These are phyloP conservation scores for Colletotrichum australisinense DNA, from an alignment of 2,329 filamentous ascomycete genomes.

Conservation along the genomic window DNA sequence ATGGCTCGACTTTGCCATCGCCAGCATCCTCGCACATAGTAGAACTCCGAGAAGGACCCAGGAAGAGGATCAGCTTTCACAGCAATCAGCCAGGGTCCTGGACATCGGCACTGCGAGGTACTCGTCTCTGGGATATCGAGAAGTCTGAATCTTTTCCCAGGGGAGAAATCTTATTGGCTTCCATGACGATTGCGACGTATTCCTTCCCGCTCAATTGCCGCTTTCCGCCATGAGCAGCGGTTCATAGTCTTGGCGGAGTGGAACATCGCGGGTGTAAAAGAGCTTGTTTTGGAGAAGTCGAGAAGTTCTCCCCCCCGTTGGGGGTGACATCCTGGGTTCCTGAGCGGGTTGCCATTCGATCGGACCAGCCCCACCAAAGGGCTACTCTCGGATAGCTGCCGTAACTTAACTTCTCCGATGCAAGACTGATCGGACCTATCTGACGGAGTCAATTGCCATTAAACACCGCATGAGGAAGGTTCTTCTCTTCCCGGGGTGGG, in stretches of 20 bases:
- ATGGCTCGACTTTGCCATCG: background rate
- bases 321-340: background rate
- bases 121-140: background rate
- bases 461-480: slow-evolving; percentile 3
- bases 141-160: background rate
- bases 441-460: background rate
- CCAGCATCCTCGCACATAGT: background rate
- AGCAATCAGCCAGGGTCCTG: background rate
- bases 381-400: slow-evolving; percentile 6
- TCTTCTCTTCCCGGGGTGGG: background rate
- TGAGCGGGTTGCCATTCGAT: slow-evolving; percentile 18
- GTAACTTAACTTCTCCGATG: background rate
- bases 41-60: background rate
- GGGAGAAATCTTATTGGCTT: background rate
- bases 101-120: background rate
- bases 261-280: background rate
- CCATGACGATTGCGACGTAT: background rate
- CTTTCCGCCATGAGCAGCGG: slow-evolving; percentile 2
- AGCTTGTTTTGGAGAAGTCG: slow-evolving; percentile 6
- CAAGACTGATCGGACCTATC: background rate
- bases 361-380: slow-evolving; percentile 25
- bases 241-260: slow-evolving; percentile 16
- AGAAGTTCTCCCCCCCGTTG: background rate
- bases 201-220: slow-evolving; percentile 22
- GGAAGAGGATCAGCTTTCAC: background rate